These are phyloP conservation scores for Acanthamoeba sp. DNA, from an alignment of 208 protist species.

Conservation along the genomic window DNA sequence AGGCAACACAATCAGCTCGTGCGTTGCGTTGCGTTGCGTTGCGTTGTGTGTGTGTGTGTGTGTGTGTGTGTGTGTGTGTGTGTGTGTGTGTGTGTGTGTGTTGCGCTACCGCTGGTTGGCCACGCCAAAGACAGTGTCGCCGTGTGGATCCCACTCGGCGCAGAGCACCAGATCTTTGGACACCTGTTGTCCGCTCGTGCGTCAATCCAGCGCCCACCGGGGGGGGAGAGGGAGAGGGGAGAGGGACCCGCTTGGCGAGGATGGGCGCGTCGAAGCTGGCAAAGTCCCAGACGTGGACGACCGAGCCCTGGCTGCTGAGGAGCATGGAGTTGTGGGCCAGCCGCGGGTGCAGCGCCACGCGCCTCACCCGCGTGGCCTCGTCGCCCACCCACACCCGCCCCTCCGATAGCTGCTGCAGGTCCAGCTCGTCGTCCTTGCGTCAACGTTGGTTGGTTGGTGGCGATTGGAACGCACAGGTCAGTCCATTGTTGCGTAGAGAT, in stretches of 20 bases:
- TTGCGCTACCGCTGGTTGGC: neutral
- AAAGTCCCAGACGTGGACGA: neutral
- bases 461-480: no score
- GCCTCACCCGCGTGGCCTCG: neutral
- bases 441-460: no score
- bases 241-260: neutral
- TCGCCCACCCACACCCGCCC: conserved; percentile 33
- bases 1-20: no score
- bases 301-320: neutral
- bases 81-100: neutral
- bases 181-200: neutral
- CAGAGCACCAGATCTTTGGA: conserved; percentile 23
- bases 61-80: neutral
- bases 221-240: neutral
- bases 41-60: neutral
- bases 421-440: neutral
- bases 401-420: neutral
- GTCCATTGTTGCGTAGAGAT: no score
- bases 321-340: neutral
- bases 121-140: neutral
- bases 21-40: no score
- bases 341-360: neutral
- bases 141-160: conserved; percentile 5
- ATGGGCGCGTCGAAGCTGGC: neutral
- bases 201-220: neutral